Base-by-base conservation (phyloP, 2,329 filamentous ascomycete species). In the Sporothrix globosa region DNA sequence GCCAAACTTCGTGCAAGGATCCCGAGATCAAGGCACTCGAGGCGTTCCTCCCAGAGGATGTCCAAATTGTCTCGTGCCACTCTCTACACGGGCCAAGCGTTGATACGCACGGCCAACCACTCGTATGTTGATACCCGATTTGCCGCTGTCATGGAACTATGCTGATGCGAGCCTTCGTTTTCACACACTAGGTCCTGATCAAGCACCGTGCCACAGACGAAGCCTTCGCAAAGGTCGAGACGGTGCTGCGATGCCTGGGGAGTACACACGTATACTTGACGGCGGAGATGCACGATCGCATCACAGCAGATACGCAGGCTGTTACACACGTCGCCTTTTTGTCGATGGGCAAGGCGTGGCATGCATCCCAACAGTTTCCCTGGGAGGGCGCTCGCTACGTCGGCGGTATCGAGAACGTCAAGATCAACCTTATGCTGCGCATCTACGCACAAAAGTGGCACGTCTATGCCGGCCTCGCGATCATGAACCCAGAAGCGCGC, bases 361-460 rank as follows among this genome's bases (percentile, higher is more conserved):
- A 93, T 75, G 94, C 94, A 44, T 96, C 96, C 79, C 88, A 90
- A 71, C 93, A 99, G 79, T 99, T 98, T 76, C 96, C 96, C 0
- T 99, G 96, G 96, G 95, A 98, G 77, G 89, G 95, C 61, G 89
- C 90, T n/a, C 93, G 96, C 73, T 99, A 98, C 80, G 89, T 97
- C 4, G 96, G 96, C 71, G 96, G 96, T 68, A 97, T 99, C 77
- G 96, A 99, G 81, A 99, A 99, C 80, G 95, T 98, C 76, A 99
- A 99, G 83, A 97, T 98, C 83, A 99, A 99, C 82, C 90, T 98
- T 75, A 98, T 93, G 75, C 84, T 99, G 74, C 93, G 96, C 76
- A 98, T 99, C 82, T 99, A 98, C 83, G 90, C 91, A 72, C 97
- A 97, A 81, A 99, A 98, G 81, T 99, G 96, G 96, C 96, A 99